Base-by-base conservation (phyloP, 495 filamentous ascomycete species). In the Neurospora sublineolata region DNA sequence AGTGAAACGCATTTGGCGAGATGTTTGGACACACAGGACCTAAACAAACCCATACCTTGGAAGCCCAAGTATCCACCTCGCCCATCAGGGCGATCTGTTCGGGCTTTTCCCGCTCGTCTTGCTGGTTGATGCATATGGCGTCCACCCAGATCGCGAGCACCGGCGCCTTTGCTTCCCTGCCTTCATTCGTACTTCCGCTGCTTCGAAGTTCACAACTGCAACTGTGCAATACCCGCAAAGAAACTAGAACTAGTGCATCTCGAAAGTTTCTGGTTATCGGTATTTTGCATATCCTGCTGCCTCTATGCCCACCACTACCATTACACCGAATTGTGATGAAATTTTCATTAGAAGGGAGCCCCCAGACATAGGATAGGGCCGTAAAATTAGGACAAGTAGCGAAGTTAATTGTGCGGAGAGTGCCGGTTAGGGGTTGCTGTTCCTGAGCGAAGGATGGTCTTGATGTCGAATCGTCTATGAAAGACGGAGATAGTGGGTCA, bases 41-140 rank as follows among this genome's bases (percentile, higher is more conserved):
- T 9, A 83, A 77, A 77, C 81, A 83, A 10, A 82, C 52, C 37
- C 75, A 71, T 9, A 80, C 77, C 20, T 39, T 70, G 0, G 30
- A 14, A 11, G 82, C 82, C 11, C 67, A 64, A 18, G 69, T 42
- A 42, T 79, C 83, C n/a, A 83, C 81, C 11, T 75, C 71, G 23
- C 73, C 68, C 80, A 83, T 82, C 46, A 79, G 68, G 23, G 67
- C 60, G 5, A 82, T 77, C 42, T 83, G 81, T n/a, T 69, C 41
- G 10, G 68, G 69, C 68, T 76, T 80, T 40, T 82, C 80, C 3
- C 72, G 38, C 4, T 72, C 36, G 68, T 81, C 69, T 8, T 69
- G 37, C 71, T 83, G 82, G 71, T 82, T 72, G 69, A 83, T 82
- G 71, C 81, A 83, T 14, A 83, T 77, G 3, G 79, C 73, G 68